Percentiles rank a stretch among this genome's conserved stretches.
Conservation (phyloP, 169 alveolate species). For the Plasmodium ovale region DNA sequence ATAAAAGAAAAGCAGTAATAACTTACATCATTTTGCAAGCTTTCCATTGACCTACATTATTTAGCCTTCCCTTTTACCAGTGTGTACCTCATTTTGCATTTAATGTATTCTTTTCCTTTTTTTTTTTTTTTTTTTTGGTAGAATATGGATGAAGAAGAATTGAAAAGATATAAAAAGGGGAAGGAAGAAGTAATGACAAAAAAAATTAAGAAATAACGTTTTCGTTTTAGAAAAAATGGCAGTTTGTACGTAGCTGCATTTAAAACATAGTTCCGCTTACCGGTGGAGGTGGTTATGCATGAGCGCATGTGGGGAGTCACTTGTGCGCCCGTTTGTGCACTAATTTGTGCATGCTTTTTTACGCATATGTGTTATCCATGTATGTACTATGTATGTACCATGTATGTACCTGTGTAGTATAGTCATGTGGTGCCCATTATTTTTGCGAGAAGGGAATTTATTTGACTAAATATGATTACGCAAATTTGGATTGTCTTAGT, state of each 20-base stretch:
- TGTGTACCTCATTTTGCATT: not conserved
- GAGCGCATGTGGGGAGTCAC: not conserved
- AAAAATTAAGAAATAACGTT: constrained; percentile 14
- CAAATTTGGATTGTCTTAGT: not conserved
- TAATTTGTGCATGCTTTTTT: too few relatives aligned
- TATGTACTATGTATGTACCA: too few relatives aligned
- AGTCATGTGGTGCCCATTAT: too few relatives aligned
- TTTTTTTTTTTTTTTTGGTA: constrained; percentile 18
- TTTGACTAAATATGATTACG: not conserved
- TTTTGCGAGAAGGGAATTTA: not conserved
- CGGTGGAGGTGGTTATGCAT: too few relatives aligned
- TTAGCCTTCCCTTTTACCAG: too few relatives aligned
- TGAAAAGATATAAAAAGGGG: constrained; percentile 17
- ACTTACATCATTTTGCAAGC: too few relatives aligned
- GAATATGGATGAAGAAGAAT: constrained; percentile 72
- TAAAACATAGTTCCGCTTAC: not conserved
- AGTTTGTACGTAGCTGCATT: not conserved
- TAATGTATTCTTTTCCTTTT: not conserved
- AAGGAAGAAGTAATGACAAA: constrained; percentile 9
- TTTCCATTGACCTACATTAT: too few relatives aligned
- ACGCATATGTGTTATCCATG: too few relatives aligned
- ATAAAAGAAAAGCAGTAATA: too few relatives aligned
- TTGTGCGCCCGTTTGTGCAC: too few relatives aligned
- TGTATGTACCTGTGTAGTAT: too few relatives aligned
- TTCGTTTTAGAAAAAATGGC: not conserved